These are phyloP conservation scores for Suhomyces sp. DNA, from an alignment of 805 yeast genomes.

Conservation along the genomic window DNA sequence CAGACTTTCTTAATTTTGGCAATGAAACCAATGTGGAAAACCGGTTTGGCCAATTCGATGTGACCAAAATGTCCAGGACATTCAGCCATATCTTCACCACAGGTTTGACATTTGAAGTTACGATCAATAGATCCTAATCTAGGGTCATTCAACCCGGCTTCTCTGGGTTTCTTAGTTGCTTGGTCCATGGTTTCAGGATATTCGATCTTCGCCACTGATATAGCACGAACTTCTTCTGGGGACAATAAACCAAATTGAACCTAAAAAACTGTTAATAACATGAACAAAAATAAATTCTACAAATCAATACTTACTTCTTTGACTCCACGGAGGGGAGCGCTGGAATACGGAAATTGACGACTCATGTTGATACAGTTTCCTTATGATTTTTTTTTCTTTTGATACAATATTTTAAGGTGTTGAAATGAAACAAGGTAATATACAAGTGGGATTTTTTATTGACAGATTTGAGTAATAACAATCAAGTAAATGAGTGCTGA, in stretches of 20 bases:
- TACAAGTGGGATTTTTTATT: not conserved
- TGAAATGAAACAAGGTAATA: conserved; percentile 1
- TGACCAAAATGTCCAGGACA: conserved; percentile 99
- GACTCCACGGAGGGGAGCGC: conserved; percentile 96
- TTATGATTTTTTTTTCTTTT: conserved; percentile 10
- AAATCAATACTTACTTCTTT: conserved; percentile 67
- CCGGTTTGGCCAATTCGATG: conserved; percentile 97
- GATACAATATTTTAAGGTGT: conserved; percentile 8
- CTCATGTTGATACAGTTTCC: conserved; percentile 28
- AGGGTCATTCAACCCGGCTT: conserved; percentile 96
- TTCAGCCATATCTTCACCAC: conserved; percentile 99
- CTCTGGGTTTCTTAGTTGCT: conserved; percentile 89
- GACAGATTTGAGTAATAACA: conserved; percentile 12
- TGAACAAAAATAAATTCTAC: not conserved
- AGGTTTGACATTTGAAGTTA: conserved; percentile 96
- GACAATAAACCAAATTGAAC: conserved; percentile 96
- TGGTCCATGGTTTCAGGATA: conserved; percentile 99
- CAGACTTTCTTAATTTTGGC: conserved; percentile 91
- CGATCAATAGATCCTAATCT: conserved; percentile 96
- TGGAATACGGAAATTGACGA: conserved; percentile 80
- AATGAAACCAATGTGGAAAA: conserved; percentile 96
- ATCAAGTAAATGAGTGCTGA: conserved; percentile 35
- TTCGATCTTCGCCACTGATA: conserved; percentile 95
- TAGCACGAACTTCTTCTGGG: conserved; percentile 94
- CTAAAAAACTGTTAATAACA: conserved; percentile 31